Conservation (phyloP, 2,329 filamentous ascomycete genomes). For the Nigrograna mackinnonii region DNA sequence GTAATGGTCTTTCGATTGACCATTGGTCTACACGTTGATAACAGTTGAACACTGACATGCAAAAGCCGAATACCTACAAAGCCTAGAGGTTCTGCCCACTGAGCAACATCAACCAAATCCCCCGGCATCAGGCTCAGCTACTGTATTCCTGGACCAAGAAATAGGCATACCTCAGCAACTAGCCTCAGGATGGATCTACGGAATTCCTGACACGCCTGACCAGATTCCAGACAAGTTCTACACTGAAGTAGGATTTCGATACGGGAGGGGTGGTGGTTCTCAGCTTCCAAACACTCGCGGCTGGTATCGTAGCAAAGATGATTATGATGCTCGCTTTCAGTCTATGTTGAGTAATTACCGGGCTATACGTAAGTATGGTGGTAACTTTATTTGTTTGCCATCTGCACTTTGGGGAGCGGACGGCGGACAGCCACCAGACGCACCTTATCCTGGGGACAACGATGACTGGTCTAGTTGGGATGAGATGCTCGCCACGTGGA, state of each 20-base stretch:
- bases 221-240: background rate
- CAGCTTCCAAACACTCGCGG: background rate
- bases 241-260: background rate
- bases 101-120: background rate
- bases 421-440: conserved; percentile 35
- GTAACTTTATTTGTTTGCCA: conserved; percentile 49
- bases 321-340: conserved; percentile 41
- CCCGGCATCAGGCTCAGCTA: background rate
- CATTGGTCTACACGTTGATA: too few species aligned
- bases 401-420: conserved; percentile 56
- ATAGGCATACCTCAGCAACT: background rate
- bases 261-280: background rate
- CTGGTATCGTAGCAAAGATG: background rate
- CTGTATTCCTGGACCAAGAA: background rate
- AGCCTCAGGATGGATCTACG: background rate
- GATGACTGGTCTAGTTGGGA: conserved; percentile 54
- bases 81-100: background rate
- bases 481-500: conserved; percentile 44
- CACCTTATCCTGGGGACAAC: conserved; percentile 53
- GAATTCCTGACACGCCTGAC: background rate
- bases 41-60: background rate
- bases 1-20: too few species aligned
- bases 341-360: conserved; percentile 52
- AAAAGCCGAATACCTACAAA: background rate
- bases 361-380: conserved; percentile 47